A percentile compares a stretch with the other conserved stretches of the same genome.
phyloP scores from a whole-genome alignment of 2,329 filamentous ascomycete genomes.

The Epicoccum nigrum region DNA sequence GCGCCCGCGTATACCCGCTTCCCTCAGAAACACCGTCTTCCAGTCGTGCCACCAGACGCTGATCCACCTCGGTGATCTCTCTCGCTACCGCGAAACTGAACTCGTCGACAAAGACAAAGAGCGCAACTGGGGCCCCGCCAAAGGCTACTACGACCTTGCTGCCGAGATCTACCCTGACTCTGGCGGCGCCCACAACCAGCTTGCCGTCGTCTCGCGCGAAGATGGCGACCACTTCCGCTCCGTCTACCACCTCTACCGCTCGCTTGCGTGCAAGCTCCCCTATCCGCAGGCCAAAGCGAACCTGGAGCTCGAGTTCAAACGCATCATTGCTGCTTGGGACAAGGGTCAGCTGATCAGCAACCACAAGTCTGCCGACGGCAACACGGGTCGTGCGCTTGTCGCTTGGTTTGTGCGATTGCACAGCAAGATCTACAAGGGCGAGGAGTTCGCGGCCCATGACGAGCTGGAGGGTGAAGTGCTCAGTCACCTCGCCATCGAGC shows the following conservation, averaged over 20 bases:
- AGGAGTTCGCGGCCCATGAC: slow-evolving; percentile 73
- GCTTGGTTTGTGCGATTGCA: slow-evolving; percentile 88
- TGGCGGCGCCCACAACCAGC: slow-evolving; percentile 86
- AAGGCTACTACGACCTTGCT: slow-evolving; percentile 85
- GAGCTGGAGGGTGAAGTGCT: slow-evolving; percentile 88
- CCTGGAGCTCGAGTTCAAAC: slow-evolving; percentile 78
- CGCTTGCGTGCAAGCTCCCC: slow-evolving; percentile 74
- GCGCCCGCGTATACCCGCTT: slow-evolving; percentile 49
- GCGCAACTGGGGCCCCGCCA: slow-evolving; percentile 77
- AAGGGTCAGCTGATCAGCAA: slow-evolving; percentile 59
- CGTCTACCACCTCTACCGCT: slow-evolving; percentile 88
- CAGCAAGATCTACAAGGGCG: slow-evolving; percentile 79
- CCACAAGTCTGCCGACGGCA: slow-evolving; percentile 47
- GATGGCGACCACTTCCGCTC: slow-evolving; percentile 81
- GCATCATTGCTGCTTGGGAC: slow-evolving; percentile 63
- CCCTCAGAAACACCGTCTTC: slow-evolving; percentile 66
- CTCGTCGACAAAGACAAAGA: slow-evolving; percentile 70
- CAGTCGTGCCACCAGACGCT: slow-evolving; percentile 81
- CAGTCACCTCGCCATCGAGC: slow-evolving; percentile 73
- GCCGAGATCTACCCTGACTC: slow-evolving; percentile 77
- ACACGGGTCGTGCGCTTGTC: slow-evolving; percentile 68
- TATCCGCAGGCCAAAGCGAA: slow-evolving; percentile 78
- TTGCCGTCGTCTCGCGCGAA: slow-evolving; percentile 82
- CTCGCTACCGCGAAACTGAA: slow-evolving; percentile 80
- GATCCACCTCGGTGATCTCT: slow-evolving; percentile 87